Conservation (phyloP, 1,284 basidiomycete genomes). For the Chondrostereum purpureum region DNA sequence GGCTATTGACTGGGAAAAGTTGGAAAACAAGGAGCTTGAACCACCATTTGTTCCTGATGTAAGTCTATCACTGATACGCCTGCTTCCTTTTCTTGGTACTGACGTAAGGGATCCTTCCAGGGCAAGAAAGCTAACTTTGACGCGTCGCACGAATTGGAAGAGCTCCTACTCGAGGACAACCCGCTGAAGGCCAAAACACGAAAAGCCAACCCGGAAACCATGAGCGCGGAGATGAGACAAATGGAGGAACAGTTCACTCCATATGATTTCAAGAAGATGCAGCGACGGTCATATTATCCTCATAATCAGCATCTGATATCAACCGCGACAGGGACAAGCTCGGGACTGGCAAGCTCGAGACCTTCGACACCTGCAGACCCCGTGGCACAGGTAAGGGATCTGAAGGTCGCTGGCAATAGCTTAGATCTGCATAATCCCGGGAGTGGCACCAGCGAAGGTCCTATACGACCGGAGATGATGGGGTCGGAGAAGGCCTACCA, state of each 20-base stretch:
- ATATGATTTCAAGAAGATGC: conserved; percentile 84
- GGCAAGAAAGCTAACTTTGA: conserved; percentile 98
- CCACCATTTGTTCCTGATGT: conserved; percentile 94
- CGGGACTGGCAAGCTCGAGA: conserved; percentile 41
- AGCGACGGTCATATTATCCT: conserved; percentile 76
- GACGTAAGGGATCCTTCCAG: conserved; percentile 39
- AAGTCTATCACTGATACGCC: conserved; percentile 23
- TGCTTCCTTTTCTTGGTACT: conserved; percentile 7
- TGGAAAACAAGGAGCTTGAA: conserved; percentile 74
- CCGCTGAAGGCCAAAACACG: conserved; percentile 92
- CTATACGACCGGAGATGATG: conserved; percentile 26
- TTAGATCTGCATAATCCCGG: background rate
- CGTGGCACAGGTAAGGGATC: conserved; percentile 23
- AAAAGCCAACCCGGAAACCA: conserved; percentile 82
- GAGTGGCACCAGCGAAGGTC: background rate
- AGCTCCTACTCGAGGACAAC: conserved; percentile 93
- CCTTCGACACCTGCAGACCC: conserved; percentile 40
- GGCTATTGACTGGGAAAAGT: conserved; percentile 78
- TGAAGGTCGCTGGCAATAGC: background rate
- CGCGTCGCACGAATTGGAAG: conserved; percentile 97
- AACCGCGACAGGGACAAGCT: conserved; percentile 45
- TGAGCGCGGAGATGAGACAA: conserved; percentile 88
- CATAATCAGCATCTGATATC: conserved; percentile 64
- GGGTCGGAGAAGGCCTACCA: conserved; percentile 14
- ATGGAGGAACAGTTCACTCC: conserved; percentile 96